phyloP scores from a whole-genome alignment of 352 stramenopile species.

The Phytophthora idaei region DNA sequence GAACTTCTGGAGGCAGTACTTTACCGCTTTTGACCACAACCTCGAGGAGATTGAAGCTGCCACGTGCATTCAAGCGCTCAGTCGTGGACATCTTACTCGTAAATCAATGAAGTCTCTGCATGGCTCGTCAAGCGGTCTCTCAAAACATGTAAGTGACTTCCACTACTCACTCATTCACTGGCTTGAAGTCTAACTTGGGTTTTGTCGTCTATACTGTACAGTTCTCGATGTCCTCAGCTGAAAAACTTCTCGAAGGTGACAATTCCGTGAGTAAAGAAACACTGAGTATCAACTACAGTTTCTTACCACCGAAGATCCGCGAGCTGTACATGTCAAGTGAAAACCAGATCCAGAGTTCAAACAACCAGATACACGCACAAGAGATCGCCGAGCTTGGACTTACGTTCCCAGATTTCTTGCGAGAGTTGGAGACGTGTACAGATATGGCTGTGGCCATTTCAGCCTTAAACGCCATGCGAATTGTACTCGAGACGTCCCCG shows the following conservation, averaged over 20 bases:
- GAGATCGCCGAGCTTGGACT: conserved; percentile 41
- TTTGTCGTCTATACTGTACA: conserved; percentile 12
- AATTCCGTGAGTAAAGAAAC: conserved; percentile 9
- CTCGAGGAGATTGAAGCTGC: conserved; percentile 58
- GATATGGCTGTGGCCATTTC: conserved; percentile 37
- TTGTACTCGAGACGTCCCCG: conserved; percentile 33
- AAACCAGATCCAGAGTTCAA: conserved; percentile 4
- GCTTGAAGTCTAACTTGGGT: conserved; percentile 2
- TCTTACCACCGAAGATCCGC: conserved; percentile 44
- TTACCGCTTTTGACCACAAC: conserved; percentile 23
- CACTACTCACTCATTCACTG: background rate
- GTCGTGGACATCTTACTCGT: conserved; percentile 56
- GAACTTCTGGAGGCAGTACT: conserved; percentile 44
- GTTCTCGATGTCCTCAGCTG: conserved; percentile 36
- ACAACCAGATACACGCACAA: conserved; percentile 12
- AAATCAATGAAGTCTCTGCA: conserved; percentile 56
- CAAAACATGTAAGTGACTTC: conserved; percentile 27
- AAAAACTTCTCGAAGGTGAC: conserved; percentile 27
- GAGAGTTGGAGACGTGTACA: conserved; percentile 46
- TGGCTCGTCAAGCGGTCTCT: conserved; percentile 22
- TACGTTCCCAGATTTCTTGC: conserved; percentile 50
- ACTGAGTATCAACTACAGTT: conserved; percentile 43
- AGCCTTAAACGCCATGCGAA: conserved; percentile 46
- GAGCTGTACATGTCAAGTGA: conserved; percentile 38
- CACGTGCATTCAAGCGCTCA: conserved; percentile 73